These are phyloP conservation scores for Acer negundo DNA, from an alignment of 345 rosid genomes.

Conservation along the genomic window DNA sequence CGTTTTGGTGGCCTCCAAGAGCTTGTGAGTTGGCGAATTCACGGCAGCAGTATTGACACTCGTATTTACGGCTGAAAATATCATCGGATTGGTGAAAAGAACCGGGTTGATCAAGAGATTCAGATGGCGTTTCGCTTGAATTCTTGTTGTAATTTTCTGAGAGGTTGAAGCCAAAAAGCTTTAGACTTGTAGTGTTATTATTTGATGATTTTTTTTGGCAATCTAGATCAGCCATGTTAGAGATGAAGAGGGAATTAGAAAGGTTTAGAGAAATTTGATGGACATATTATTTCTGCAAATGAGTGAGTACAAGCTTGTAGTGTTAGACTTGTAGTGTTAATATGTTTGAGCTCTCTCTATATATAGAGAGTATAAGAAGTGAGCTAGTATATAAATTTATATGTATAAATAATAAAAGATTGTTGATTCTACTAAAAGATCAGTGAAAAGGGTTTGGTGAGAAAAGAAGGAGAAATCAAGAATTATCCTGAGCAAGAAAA, in stretches of 20 bases:
- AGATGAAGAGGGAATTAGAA: background rate
- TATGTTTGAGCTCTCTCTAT: background rate
- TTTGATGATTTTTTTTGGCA: constrained; percentile 19
- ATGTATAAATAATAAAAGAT: too few species aligned
- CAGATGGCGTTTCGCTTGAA: constrained; percentile 20
- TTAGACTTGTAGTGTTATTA: constrained; percentile 34
- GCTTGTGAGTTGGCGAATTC: constrained; percentile 96
- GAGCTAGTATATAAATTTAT: too few species aligned
- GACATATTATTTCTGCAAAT: background rate
- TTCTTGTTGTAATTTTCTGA: constrained; percentile 29
- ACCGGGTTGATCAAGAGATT: constrained; percentile 22
- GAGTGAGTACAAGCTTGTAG: background rate
- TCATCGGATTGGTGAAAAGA: constrained; percentile 23
- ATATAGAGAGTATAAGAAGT: too few species aligned
- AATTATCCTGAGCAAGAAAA: constrained; percentile 36
- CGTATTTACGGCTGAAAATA: constrained; percentile 54
- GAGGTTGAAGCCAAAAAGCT: constrained; percentile 70
- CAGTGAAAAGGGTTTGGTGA: background rate
- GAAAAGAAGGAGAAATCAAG: constrained; percentile 5
- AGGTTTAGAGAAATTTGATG: background rate
- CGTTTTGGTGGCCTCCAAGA: constrained; percentile 97
- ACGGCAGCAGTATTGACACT: constrained; percentile 92
- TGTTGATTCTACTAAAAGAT: background rate
- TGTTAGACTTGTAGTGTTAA: constrained; percentile 1
- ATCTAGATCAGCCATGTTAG: constrained; percentile 39